phyloP scores from a whole-genome alignment of 345 rosid species.

The Sapria himalayana region DNA sequence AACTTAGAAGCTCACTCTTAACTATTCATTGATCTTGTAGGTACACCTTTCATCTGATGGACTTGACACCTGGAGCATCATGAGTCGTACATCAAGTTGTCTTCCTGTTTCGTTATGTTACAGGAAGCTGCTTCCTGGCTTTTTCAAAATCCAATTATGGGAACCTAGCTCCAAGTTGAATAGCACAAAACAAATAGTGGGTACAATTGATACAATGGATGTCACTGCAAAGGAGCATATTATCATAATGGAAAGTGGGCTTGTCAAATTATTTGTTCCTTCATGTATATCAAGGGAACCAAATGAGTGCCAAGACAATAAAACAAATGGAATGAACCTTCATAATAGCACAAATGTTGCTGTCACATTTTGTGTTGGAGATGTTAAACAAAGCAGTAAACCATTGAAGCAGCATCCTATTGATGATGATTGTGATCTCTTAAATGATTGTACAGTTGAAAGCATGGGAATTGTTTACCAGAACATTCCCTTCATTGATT shows the following conservation, averaged over 20 bases:
- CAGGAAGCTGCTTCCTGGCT: constrained; percentile 1
- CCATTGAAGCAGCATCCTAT: neutral
- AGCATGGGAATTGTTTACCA: constrained; percentile 7
- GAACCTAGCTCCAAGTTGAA: neutral
- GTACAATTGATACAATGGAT: no score
- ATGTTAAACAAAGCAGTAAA: constrained; percentile 9
- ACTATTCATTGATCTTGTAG: no score
- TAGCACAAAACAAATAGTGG: constrained; percentile 4
- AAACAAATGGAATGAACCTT: constrained; percentile 7
- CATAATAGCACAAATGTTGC: constrained; percentile 4
- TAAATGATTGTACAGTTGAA: constrained; percentile 6
- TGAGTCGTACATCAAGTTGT: neutral
- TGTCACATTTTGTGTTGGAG: constrained; percentile 7
- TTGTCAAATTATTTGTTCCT: constrained; percentile 8
- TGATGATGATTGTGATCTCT: constrained; percentile 3
- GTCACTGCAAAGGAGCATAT: no score
- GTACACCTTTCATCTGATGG: no score
- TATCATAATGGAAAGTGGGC: constrained; percentile 11
- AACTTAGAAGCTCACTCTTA: no score
- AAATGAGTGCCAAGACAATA: constrained; percentile 6
- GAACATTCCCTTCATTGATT: constrained; percentile 10
- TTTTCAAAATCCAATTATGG: constrained; percentile 4
- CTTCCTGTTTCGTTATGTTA: neutral
- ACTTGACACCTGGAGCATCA: neutral
- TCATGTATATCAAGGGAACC: constrained; percentile 5